Evolutionary conservation across 2,329 filamentous ascomycete genomes (phyloP).

Genomic region (Dendrostoma leiphaemia): DNA sequence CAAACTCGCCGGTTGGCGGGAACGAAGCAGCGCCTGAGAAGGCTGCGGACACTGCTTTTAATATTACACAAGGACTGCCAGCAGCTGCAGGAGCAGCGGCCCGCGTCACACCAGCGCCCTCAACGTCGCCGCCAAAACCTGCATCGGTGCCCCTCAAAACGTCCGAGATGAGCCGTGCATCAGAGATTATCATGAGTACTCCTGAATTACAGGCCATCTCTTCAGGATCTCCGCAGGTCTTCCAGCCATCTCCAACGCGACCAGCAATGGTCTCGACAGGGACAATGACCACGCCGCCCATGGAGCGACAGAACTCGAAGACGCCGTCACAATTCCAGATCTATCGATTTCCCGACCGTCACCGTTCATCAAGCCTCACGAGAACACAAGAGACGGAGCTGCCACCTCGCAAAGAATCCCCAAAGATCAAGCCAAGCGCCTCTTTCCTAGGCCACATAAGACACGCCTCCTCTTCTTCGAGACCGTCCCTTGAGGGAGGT

Average conservation of each 20-base stretch:
- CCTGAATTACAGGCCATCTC: conserved; percentile 60
- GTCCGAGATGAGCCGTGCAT: conserved; percentile 56
- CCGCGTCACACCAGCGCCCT: conserved; percentile 27
- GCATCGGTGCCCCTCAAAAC: conserved; percentile 40
- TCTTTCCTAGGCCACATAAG: conserved; percentile 37
- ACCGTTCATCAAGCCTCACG: conserved; percentile 39
- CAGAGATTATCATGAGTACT: conserved; percentile 61
- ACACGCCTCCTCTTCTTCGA: conserved; percentile 45
- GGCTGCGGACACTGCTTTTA: conserved; percentile 79
- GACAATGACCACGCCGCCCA: conserved; percentile 70
- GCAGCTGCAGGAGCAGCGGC: conserved; percentile 27
- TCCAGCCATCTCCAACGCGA: conserved; percentile 29
- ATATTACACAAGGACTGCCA: conserved; percentile 35
- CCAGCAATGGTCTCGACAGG: conserved; percentile 57
- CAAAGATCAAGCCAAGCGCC: conserved; percentile 24
- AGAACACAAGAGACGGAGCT: conserved; percentile 28
- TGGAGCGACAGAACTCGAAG: conserved; percentile 38
- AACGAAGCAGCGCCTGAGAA: conserved; percentile 64
- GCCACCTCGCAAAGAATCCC: conserved; percentile 14
- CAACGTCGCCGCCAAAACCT: conserved; percentile 32
- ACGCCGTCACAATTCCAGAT: conserved; percentile 44
- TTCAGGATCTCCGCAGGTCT: conserved; percentile 36
- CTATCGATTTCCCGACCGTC: conserved; percentile 40
- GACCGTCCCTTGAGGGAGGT: conserved; percentile 70
- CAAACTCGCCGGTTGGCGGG: conserved; percentile 45